Evolutionary conservation across 179 eudicot genomes (phyloP), one percentile per base, ranked within the genome.

Genomic region (Patellifolia procumbens): DNA sequence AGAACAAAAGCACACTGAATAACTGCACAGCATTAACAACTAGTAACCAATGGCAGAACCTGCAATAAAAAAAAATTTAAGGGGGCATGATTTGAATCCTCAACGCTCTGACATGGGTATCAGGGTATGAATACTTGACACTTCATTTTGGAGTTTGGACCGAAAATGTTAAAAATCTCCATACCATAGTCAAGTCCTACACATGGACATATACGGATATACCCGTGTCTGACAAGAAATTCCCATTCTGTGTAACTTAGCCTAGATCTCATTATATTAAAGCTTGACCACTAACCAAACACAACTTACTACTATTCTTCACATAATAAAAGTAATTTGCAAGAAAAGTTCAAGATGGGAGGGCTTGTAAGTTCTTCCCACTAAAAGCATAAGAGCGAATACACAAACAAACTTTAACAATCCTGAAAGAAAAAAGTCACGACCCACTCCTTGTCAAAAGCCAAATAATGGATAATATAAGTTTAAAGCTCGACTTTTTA

Each of bases 401-500:
- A 67, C 53, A 26, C 45, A 60, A 67, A 51, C 52, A 65, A 22
- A 51, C 35, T 61, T 60, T 43, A 43, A 9, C 11, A 28, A 19
- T 15, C 32, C 19, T 15, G 7, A 42, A 43, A 49, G 29, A 69
- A 26, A 26, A 20, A 22, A 74, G 17, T 46, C 69, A 62, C 2
- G 35, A 61, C 19, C 0, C 20, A 67, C 19, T 1, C 1, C 62
- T 37, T 66, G 29, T 52, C 49, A 49, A 48, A 63, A 63, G 29
- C 24, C 63, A 29, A 75, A 56, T 26, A n/a, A n/a, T 28, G 53
- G 67, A 4, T 24, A 31, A 73, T 46, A 56, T 26, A 68, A 79
- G 15, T 2, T 16, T 20, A n/a, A 52, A 68, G 20, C 11, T 35
- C 3, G 13, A 35, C 12, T 59, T 24, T 28, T 58, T 34, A 59